Evolutionary conservation across 1,139 yeast genomes (phyloP), one percentile per base, ranked within the genome.

Genomic region (Debaryomyces robertsiae): DNA sequence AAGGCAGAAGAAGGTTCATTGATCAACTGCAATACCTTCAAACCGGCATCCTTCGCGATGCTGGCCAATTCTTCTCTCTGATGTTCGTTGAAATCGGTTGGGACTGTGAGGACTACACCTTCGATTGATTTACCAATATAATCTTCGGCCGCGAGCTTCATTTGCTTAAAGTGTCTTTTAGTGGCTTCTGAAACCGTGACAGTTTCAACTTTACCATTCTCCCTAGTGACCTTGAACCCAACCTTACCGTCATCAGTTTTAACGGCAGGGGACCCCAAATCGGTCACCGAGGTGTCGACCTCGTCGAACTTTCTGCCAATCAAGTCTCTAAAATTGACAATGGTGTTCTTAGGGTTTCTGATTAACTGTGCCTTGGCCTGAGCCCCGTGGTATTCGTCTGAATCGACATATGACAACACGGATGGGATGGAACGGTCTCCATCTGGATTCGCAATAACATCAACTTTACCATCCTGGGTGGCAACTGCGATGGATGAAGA

Each of bases 391-490:
- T 88, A 93, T 72, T 93, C 98, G 63, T 93, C 98, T 42, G 79
- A 84, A 48, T 95, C 96, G 47, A 90, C 90, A 64, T 91, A 93
- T 11, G 98, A 84, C 49, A 93, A 76, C 43, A 87, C 87, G 17
- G 98, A 86, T 48, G 98, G 96, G 61, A 93, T 93, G 47, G 94
- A 79, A 73, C 98, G 90, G 69, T 94, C 98, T 65, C 99, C 99
- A 61, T 93, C 98, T 55, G 95, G 97, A 79, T 93, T 93, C 54
- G 98, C 98, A 65, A 93, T 93, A 50, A 93, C 96, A 60, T 93
- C 97, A 46, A 90, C 95, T 65, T 86, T 88, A 45, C 96, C 95
- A 55, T 91, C 97, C 59, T 75, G 69, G 43, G 84, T 80, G 52
- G 91, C 90, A 61, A 86, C 87, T 33, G 98, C 97, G 64, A 93